Conservation (phyloP, 176 grass and related monocot species). For the Lolium perenne region DNA sequence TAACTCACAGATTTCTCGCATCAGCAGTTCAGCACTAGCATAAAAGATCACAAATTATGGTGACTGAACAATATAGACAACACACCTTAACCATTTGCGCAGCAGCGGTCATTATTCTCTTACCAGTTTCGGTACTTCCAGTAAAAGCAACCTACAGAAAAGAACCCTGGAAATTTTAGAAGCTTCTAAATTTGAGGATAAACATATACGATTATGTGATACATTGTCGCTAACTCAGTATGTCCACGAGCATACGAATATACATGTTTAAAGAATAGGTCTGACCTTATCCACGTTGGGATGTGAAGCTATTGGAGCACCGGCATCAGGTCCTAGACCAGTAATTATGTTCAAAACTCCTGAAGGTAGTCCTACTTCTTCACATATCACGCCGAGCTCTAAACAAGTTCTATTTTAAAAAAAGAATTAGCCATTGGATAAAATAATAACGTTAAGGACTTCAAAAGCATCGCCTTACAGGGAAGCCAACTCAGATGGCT, state of each 20-base stretch:
- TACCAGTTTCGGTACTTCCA: slow-evolving; percentile 88
- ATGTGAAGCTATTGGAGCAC: slow-evolving; percentile 92
- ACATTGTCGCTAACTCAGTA: background rate
- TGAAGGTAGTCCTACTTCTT: slow-evolving; percentile 82
- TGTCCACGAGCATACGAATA: slow-evolving; percentile 29
- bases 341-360: slow-evolving; percentile 92
- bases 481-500: slow-evolving; percentile 88
- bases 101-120: slow-evolving; percentile 87
- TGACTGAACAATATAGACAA: slow-evolving; percentile 28
- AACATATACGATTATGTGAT: slow-evolving; percentile 17
- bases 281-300: slow-evolving; percentile 87
- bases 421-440: slow-evolving; percentile 24
- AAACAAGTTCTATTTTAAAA: slow-evolving; percentile 76
- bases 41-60: slow-evolving; percentile 15
- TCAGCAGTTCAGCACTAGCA: slow-evolving; percentile 1
- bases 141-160: slow-evolving; percentile 90
- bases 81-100: slow-evolving; percentile 93
- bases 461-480: slow-evolving; percentile 64
- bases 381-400: slow-evolving; percentile 85
- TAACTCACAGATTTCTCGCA: slow-evolving; percentile 15
- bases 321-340: slow-evolving; percentile 89
- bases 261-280: slow-evolving; percentile 34
- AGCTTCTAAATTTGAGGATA: background rate
- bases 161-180: slow-evolving; percentile 21
- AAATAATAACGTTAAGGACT: background rate